Evolutionary conservation across 2,329 filamentous ascomycete genomes (phyloP).

Genomic region (Trichoderma polysporum): DNA sequence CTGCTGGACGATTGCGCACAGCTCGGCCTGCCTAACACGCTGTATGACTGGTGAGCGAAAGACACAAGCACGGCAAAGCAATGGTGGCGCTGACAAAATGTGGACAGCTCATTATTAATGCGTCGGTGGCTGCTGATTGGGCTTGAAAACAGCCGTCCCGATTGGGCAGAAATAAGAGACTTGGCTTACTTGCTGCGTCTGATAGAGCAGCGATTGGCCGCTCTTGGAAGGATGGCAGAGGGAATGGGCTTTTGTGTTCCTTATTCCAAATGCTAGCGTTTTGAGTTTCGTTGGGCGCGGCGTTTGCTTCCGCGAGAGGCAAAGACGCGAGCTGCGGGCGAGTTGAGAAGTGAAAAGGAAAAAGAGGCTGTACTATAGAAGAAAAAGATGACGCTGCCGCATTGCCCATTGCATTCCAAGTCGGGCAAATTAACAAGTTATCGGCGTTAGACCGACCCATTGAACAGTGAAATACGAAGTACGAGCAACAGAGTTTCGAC

Average conservation of each 20-base stretch:
- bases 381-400: neutral
- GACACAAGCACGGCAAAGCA: neutral
- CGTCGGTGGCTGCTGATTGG: conserved; percentile 11
- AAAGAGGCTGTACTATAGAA: neutral
- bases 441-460: neutral
- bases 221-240: neutral
- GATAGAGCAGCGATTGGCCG: neutral
- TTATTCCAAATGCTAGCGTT: neutral
- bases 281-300: conserved; percentile 6
- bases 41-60: neutral
- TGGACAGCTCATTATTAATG: conserved; percentile 5
- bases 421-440: neutral
- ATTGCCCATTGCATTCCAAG: neutral
- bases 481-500: neutral
- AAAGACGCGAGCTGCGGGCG: neutral
- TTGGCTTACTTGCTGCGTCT: neutral
- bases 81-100: conserved; percentile 1
- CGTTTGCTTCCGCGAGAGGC: neutral
- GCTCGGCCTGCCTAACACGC: too few species aligned
- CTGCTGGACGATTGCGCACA: neutral
- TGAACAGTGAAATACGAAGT: neutral
- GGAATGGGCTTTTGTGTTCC: neutral
- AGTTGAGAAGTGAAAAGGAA: neutral
- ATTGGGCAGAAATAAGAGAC: neutral
- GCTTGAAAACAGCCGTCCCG: neutral